These are phyloP conservation scores for Dothideomycetidae sp. DNA, from an alignment of 2,329 filamentous ascomycete genomes.

Conservation along the genomic window DNA sequence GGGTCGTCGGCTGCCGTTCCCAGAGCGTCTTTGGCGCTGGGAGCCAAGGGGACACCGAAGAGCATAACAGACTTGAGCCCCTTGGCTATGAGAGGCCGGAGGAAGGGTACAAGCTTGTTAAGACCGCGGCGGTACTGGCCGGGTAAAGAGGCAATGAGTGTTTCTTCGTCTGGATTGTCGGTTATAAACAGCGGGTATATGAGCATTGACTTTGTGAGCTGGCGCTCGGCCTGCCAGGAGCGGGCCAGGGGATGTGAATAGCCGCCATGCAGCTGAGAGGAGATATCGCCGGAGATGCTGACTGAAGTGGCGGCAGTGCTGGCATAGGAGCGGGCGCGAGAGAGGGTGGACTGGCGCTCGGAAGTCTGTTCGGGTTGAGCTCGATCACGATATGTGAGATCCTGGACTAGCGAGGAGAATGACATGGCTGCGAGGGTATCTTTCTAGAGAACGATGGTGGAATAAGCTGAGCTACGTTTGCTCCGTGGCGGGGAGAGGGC, in stretches of 20 bases:
- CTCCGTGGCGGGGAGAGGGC: no score
- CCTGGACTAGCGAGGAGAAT: conserved; percentile 38
- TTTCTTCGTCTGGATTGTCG: conserved; percentile 85
- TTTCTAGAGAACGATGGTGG: neutral
- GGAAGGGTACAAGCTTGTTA: conserved; percentile 71
- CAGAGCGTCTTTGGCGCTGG: conserved; percentile 73
- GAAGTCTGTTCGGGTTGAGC: conserved; percentile 29
- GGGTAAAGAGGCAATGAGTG: conserved; percentile 75
- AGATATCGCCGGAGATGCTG: conserved; percentile 38
- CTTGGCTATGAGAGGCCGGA: conserved; percentile 75
- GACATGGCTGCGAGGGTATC: conserved; percentile 29
- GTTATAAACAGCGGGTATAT: conserved; percentile 97
- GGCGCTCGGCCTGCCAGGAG: conserved; percentile 39
- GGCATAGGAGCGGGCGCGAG: conserved; percentile 34
- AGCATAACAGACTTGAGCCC: conserved; percentile 87
- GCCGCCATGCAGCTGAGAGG: conserved; percentile 37
- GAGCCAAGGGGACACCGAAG: conserved; percentile 78
- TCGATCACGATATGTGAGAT: conserved; percentile 34
- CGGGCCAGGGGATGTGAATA: conserved; percentile 38
- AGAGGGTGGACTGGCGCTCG: conserved; percentile 31
- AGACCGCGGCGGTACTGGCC: conserved; percentile 79
- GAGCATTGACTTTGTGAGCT: conserved; percentile 72
- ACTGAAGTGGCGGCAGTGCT: conserved; percentile 39
- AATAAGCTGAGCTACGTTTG: no score
- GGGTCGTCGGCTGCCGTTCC: conserved; percentile 90